Percentiles rank a stretch among this genome's conserved stretches.
phyloP scores from a whole-genome alignment of 2,329 filamentous ascomycete species.

The Rhynchosporium graminicola region DNA sequence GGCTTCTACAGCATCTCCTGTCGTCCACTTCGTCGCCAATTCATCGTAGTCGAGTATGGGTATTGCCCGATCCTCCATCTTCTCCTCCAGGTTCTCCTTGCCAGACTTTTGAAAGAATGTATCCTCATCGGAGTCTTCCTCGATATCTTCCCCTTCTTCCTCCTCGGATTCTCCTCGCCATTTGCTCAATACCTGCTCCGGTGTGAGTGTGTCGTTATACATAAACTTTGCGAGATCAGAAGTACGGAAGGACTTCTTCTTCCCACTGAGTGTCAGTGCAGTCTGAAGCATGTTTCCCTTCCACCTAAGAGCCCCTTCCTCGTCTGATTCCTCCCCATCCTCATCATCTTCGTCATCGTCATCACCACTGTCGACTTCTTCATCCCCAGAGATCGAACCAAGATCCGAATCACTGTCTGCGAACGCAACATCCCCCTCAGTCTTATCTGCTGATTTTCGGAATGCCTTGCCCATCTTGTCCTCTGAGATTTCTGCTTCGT shows the following conservation, averaged over 20 bases:
- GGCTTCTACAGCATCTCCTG: constrained; percentile 73
- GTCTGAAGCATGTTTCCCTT: constrained; percentile 82
- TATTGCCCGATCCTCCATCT: constrained; percentile 75
- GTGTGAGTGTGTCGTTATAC: constrained; percentile 79
- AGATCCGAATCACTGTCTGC: constrained; percentile 97
- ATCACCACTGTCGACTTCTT: constrained; percentile 48
- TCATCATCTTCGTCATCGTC: constrained; percentile 53
- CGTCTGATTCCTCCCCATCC: constrained; percentile 51
- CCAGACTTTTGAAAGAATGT: constrained; percentile 67
- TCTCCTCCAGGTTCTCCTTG: constrained; percentile 66
- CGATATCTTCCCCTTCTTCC: constrained; percentile 62
- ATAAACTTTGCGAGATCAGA: constrained; percentile 83
- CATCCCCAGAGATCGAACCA: constrained; percentile 73
- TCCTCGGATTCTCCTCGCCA: constrained; percentile 72
- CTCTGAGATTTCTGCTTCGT: constrained; percentile 59
- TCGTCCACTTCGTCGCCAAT: constrained; percentile 82
- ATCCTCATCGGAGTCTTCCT: constrained; percentile 53
- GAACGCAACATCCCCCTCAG: constrained; percentile 77
- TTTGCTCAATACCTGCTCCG: constrained; percentile 71
- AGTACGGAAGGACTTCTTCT: constrained; percentile 72
- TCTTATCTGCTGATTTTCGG: constrained; percentile 53
- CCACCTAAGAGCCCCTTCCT: constrained; percentile 77
- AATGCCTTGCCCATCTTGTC: constrained; percentile 63
- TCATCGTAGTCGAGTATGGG: constrained; percentile 78
- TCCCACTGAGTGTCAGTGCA: constrained; percentile 70